Conservation (phyloP, 176 grass and related monocot species). For the Neostapfia colusana region DNA sequence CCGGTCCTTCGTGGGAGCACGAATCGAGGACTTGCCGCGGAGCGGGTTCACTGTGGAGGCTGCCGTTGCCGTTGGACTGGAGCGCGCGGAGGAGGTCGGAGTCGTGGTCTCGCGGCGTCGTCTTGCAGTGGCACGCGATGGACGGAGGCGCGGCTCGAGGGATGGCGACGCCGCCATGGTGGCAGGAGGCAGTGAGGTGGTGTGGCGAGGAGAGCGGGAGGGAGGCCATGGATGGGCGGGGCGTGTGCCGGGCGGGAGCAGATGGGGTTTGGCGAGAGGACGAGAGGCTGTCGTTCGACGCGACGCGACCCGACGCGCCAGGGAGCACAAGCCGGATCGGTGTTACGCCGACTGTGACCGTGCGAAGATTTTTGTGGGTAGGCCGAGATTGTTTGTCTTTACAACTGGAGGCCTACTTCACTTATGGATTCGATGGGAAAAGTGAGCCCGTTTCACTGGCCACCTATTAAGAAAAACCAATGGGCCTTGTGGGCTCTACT, state of each 20-base stretch:
- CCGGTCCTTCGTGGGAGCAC: background rate
- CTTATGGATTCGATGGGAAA: background rate
- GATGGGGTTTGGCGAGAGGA: conserved; percentile 40
- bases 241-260: conserved; percentile 8
- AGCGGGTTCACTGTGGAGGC: background rate
- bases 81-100: conserved; percentile 34
- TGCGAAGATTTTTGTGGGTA: background rate
- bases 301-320: background rate
- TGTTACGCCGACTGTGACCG: background rate
- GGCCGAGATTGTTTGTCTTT: background rate
- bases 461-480: too few relatives aligned
- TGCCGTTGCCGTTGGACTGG: conserved; percentile 45
- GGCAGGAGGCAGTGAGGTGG: conserved; percentile 18
- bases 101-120: conserved; percentile 17
- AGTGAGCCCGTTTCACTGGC: background rate
- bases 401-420: background rate
- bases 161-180: conserved; percentile 28
- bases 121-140: conserved; percentile 28
- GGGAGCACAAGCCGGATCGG: background rate
- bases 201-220: conserved; percentile 38
- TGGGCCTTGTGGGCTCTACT: background rate
- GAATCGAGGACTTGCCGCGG: background rate
- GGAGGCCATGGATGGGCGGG: conserved; percentile 43
- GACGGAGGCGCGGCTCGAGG: conserved; percentile 16
- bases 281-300: conserved; percentile 26